phyloP scores from a whole-genome alignment of 805 yeast species.

The Starmerella bacillaris region DNA sequence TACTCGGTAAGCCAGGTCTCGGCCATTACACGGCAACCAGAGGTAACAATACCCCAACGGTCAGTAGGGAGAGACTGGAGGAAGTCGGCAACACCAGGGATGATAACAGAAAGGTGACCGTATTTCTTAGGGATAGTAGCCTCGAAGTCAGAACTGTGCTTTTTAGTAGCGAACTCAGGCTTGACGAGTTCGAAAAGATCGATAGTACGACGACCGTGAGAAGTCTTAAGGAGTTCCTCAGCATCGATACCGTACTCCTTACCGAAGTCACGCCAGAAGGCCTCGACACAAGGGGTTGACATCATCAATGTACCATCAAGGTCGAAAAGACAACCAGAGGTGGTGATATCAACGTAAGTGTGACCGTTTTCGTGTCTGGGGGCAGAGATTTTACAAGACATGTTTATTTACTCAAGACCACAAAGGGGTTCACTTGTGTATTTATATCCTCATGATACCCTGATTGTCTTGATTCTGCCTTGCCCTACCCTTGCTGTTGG shows the following conservation, averaged over 20 bases:
- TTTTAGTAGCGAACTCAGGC: slow-evolving; percentile 52
- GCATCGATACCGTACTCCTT: slow-evolving; percentile 50
- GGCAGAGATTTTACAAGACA: slow-evolving; percentile 10
- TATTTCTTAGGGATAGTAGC: slow-evolving; percentile 51
- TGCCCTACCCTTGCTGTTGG: too few species aligned
- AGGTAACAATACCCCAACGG: slow-evolving; percentile 71
- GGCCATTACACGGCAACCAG: slow-evolving; percentile 65
- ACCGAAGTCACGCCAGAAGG: slow-evolving; percentile 63
- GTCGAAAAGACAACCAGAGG: slow-evolving; percentile 49
- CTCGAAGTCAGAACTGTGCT: slow-evolving; percentile 49
- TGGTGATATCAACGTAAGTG: slow-evolving; percentile 17
- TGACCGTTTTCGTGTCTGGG: slow-evolving; percentile 7
- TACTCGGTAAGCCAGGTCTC: slow-evolving; percentile 55
- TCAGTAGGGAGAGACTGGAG: slow-evolving; percentile 25
- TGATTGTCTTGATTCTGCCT: too few species aligned
- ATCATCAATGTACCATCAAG: slow-evolving; percentile 76
- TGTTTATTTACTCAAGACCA: slow-evolving; percentile 1
- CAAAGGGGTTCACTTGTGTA: neutral
- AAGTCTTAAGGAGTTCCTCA: slow-evolving; percentile 49
- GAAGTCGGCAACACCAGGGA: slow-evolving; percentile 56
- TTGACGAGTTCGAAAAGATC: slow-evolving; percentile 60
- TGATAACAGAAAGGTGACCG: slow-evolving; percentile 56
- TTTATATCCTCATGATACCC: neutral
- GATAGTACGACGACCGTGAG: slow-evolving; percentile 71
- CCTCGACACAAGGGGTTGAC: slow-evolving; percentile 67